Conservation (phyloP, 2,329 filamentous ascomycete species). For the Metarhizium humberi region DNA sequence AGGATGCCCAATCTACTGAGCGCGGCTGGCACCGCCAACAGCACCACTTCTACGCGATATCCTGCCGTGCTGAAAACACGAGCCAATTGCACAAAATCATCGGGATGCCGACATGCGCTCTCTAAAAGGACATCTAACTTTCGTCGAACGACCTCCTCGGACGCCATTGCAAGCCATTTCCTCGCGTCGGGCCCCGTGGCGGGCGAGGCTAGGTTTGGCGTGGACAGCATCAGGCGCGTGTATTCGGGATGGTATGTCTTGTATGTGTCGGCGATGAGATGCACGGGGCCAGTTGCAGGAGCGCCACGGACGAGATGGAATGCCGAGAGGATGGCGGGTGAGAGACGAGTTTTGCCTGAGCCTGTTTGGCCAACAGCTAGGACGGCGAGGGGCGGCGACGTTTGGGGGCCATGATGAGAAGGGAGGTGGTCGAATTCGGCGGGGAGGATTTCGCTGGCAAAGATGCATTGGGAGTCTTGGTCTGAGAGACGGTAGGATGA, state of each 20-base stretch:
- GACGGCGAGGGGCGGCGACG: constrained; percentile 25
- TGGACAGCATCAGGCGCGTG: constrained; percentile 17
- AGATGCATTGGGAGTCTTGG: constrained; percentile 20
- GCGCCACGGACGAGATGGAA: constrained; percentile 12
- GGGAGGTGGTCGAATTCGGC: constrained; percentile 19
- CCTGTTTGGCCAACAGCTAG: constrained; percentile 39
- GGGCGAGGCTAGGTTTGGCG: constrained; percentile 26
- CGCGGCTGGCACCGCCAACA: constrained; percentile 32
- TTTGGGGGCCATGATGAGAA: constrained; percentile 3
- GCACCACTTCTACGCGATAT: constrained; percentile 29
- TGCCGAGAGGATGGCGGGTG: constrained; percentile 26
- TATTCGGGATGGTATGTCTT: constrained; percentile 38
- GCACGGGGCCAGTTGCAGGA: constrained; percentile 14
- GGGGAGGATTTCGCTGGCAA: constrained; percentile 21
- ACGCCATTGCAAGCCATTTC: constrained; percentile 33
- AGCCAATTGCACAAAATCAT: constrained; percentile 29
- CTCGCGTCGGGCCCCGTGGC: constrained; percentile 32
- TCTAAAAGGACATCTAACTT: constrained; percentile 32
- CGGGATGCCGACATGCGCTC: constrained; percentile 33
- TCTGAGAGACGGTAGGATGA: constrained; percentile 22
- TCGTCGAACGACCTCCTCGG: constrained; percentile 19
- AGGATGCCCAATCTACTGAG: constrained; percentile 34
- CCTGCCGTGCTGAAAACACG: constrained; percentile 20
- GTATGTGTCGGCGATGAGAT: constrained; percentile 40
- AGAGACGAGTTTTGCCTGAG: constrained; percentile 36